Conservation (phyloP, 2,329 filamentous ascomycete species). For the Claviceps spartinae region DNA sequence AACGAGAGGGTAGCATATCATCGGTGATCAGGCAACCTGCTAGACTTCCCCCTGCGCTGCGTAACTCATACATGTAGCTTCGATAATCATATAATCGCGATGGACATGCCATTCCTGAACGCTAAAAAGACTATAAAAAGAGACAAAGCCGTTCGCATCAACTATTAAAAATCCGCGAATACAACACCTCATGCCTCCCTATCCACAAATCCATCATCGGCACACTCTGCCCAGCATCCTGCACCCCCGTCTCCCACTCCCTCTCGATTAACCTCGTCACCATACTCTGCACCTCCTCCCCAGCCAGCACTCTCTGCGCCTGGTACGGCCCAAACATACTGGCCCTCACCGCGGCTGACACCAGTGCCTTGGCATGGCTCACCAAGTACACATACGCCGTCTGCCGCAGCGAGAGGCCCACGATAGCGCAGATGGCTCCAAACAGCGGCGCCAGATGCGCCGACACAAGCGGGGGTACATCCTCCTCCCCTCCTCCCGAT, state of each 20-base stretch:
- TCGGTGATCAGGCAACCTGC: too few species aligned
- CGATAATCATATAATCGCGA: too few species aligned
- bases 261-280: slow-evolving; percentile 44
- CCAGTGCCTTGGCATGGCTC: slow-evolving; percentile 60
- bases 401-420: slow-evolving; percentile 46
- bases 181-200: slow-evolving; percentile 68
- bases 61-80: too few species aligned
- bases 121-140: too few species aligned
- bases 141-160: slow-evolving; percentile 20
- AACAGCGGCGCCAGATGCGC: slow-evolving; percentile 61
- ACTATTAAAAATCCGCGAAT: slow-evolving; percentile 79
- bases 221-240: slow-evolving; percentile 60
- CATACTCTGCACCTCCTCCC: slow-evolving; percentile 39
- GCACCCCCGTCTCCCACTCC: slow-evolving; percentile 44
- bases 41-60: too few species aligned
- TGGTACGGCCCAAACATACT: slow-evolving; percentile 72
- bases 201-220: slow-evolving; percentile 74
- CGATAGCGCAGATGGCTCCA: slow-evolving; percentile 49
- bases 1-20: too few species aligned
- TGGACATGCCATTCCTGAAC: too few species aligned
- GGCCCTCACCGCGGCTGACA: slow-evolving; percentile 64
- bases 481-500: slow-evolving; percentile 18
- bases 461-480: slow-evolving; percentile 25
- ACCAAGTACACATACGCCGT: slow-evolving; percentile 65
- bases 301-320: slow-evolving; percentile 59